Base-by-base conservation (phyloP, 257 asterid species). In the Jacaranda mimosifolia region DNA sequence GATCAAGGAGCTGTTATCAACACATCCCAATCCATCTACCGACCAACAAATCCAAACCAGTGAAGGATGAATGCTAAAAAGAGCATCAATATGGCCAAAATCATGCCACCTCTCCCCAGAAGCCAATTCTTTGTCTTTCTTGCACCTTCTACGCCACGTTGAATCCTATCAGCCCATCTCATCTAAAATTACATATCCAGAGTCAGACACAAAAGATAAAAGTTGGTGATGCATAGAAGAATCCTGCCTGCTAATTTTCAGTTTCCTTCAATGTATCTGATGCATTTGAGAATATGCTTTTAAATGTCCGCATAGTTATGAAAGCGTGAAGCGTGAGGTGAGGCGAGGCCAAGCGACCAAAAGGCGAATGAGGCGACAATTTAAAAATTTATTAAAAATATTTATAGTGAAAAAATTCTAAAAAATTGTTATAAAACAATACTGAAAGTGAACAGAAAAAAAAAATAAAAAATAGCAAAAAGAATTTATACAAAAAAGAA, bases 151-250 rank as follows among this genome's bases (percentile, higher is more conserved):
- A 88, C 90, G 10, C 94, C 97, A 32, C 91, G 88, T 80, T 91
- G 98, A 71, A 86, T 38, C 83, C 90, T 90, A 78, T 96, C 97
- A 3, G 89, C 97, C 99, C 99, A 96, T 84, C 75, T 91, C 98
- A 96, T 90, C 99, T 93, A 83, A 82, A 80, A 45, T 56, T 62
- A 76, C 51, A 57, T 69, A 75, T 51, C 52, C 59, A 68, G n/a
- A n/a, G 32, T 57, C 69, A 57, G 64, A 7, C 12, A 63, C n/a
- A 12, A 46, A 35, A 52, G 13, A 32, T 3, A 46, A 56, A 18
- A 35, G 66, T 49, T 38, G 12, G 6, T 36, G 18, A n/a, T 14
- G 13, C 58, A 38, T 15, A 18, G 6, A 18, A 10, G 3, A 39
- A 48, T 19, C 49, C 35, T 40, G 36, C 26, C 43, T 32, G 8